A percentile compares a stretch with the other conserved stretches of the same genome.
Evolutionary conservation across 441 rosid genomes (phyloP).

Genomic region (Arabidopsis hybrid): DNA sequence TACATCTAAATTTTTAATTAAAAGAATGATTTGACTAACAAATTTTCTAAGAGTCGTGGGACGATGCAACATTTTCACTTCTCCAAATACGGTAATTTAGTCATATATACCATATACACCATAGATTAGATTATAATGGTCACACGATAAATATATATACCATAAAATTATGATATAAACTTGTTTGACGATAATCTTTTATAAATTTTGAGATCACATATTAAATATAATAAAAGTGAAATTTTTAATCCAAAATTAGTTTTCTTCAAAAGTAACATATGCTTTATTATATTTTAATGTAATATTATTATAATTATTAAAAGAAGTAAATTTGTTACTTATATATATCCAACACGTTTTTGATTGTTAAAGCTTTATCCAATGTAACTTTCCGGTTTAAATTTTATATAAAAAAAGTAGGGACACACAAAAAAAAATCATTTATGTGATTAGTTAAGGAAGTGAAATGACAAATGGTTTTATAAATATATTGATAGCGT

Average conservation of each 20-base stretch:
- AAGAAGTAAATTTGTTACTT: not conserved
- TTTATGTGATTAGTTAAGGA: no score
- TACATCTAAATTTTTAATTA: not conserved
- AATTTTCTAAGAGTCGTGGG: not conserved
- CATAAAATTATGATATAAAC: not conserved
- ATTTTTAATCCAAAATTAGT: no score
- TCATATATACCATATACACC: not conserved
- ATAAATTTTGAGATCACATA: not conserved
- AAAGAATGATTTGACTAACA: not conserved
- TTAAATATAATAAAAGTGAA: not conserved
- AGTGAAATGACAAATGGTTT: no score
- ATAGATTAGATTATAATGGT: not conserved
- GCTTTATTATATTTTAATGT: not conserved
- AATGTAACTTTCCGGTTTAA: no score
- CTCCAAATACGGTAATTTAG: not conserved
- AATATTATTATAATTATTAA: not conserved
- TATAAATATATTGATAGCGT: no score
- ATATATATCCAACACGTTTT: not conserved
- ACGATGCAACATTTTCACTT: not conserved
- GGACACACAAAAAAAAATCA: no score
- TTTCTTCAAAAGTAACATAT: not conserved
- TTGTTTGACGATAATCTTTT: not conserved
- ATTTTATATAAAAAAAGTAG: no score
- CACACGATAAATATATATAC: not conserved
- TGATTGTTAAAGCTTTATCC: no score